phyloP scores from a whole-genome alignment of 768 basidiomycete genomes.

The Mycena haematopus region DNA sequence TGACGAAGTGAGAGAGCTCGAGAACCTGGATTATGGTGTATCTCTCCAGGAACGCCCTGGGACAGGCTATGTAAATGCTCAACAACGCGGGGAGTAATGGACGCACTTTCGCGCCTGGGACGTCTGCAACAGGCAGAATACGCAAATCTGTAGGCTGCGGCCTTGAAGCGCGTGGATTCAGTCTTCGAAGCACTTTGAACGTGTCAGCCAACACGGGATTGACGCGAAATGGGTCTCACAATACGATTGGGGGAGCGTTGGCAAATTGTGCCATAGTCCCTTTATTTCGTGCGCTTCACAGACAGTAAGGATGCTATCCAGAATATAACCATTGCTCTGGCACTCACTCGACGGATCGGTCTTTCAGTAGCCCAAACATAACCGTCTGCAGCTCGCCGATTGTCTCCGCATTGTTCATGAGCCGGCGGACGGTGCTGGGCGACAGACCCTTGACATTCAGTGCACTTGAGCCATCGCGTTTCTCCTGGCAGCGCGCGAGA shows the following conservation, averaged over 20 bases:
- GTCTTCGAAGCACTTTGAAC: slow-evolving; percentile 10
- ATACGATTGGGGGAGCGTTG: background rate
- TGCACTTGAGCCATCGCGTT: slow-evolving; percentile 7
- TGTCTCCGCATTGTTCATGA: slow-evolving; percentile 13
- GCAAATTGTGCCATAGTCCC: slow-evolving; percentile 10
- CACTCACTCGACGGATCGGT: background rate
- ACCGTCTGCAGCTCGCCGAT: slow-evolving; percentile 13
- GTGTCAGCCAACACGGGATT: background rate
- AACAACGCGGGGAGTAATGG: background rate
- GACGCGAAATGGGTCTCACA: background rate
- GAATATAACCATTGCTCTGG: no score
- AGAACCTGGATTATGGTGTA: slow-evolving; percentile 20
- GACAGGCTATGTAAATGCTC: background rate
- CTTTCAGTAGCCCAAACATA: slow-evolving; percentile 13
- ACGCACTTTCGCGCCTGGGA: slow-evolving; percentile 11
- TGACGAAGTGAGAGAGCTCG: slow-evolving; percentile 20
- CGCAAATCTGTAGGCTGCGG: slow-evolving; percentile 25
- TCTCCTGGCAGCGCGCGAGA: slow-evolving; percentile 18
- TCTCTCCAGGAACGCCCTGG: slow-evolving; percentile 16
- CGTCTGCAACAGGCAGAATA: slow-evolving; percentile 10
- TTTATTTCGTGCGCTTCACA: background rate
- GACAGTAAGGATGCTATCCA: no score
- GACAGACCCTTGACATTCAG: slow-evolving; percentile 18
- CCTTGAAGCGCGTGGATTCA: slow-evolving; percentile 14
- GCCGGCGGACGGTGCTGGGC: background rate